Conservation (phyloP, 2,329 filamentous ascomycete genomes). For the Alternaria angustiovoidea region DNA sequence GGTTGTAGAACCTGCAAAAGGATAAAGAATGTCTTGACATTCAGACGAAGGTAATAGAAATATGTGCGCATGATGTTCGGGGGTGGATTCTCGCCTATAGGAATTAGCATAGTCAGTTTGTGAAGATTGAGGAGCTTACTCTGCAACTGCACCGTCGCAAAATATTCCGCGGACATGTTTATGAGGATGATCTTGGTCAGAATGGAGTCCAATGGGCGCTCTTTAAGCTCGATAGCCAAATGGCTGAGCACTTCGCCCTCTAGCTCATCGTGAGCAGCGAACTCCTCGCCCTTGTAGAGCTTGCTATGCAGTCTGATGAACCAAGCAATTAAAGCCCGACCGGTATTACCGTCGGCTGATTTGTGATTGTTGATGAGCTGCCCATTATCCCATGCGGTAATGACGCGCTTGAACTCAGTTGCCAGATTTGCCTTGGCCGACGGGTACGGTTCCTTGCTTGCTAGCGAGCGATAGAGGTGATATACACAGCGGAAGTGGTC, state of each 20-base stretch:
- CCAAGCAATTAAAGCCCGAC: slow-evolving; percentile 76
- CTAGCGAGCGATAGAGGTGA: slow-evolving; percentile 84
- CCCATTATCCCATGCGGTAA: slow-evolving; percentile 64
- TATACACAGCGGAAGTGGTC: slow-evolving; percentile 88
- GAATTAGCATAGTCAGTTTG: slow-evolving; percentile 17
- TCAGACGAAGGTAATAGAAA: slow-evolving; percentile 76
- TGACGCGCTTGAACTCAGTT: slow-evolving; percentile 76
- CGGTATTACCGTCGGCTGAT: slow-evolving; percentile 57
- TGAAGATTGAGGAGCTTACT: slow-evolving; percentile 53
- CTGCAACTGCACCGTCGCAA: slow-evolving; percentile 69
- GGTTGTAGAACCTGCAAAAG: slow-evolving; percentile 74
- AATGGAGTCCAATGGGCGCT: slow-evolving; percentile 68
- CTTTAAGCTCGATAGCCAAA: slow-evolving; percentile 75
- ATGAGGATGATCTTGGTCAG: slow-evolving; percentile 83
- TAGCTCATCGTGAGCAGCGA: slow-evolving; percentile 78
- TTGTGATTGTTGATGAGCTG: slow-evolving; percentile 57
- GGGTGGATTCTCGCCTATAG: slow-evolving; percentile 35
- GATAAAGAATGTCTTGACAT: slow-evolving; percentile 77
- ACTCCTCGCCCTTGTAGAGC: slow-evolving; percentile 79
- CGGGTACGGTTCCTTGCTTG: slow-evolving; percentile 76
- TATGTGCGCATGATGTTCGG: slow-evolving; percentile 53
- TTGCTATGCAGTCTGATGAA: slow-evolving; percentile 87
- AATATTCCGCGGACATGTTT: slow-evolving; percentile 84
- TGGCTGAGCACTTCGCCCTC: slow-evolving; percentile 86
- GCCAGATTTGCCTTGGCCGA: slow-evolving; percentile 79